Evolutionary conservation across 176 grass and related monocot species (phyloP).

Genomic region (Triticum urartu): DNA sequence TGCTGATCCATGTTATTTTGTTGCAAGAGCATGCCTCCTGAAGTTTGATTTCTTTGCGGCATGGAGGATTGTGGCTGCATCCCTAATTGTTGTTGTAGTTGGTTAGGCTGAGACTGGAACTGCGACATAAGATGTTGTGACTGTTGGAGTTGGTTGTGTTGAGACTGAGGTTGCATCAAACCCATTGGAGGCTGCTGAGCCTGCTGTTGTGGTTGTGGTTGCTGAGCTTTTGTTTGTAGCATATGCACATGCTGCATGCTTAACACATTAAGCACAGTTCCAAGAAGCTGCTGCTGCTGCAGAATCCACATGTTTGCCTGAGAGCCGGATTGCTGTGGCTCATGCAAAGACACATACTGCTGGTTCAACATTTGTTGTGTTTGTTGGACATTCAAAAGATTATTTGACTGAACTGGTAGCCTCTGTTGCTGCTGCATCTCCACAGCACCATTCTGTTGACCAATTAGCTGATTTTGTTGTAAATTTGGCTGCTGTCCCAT

Average conservation of each 20-base stretch:
- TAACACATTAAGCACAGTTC: conserved; percentile 47
- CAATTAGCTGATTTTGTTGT: conserved; percentile 57
- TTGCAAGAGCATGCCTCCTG: conserved; percentile 61
- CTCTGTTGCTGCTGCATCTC: conserved; percentile 76
- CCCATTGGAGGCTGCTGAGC: conserved; percentile 54
- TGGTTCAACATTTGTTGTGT: conserved; percentile 73
- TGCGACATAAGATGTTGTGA: conserved; percentile 70
- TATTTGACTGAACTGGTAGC: conserved; percentile 66
- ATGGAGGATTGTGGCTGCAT: conserved; percentile 46
- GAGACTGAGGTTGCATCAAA: conserved; percentile 59
- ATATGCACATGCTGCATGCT: conserved; percentile 57
- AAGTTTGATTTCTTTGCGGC: conserved; percentile 59
- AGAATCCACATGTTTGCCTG: conserved; percentile 63
- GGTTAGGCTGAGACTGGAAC: conserved; percentile 56
- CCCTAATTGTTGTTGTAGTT: conserved; percentile 53
- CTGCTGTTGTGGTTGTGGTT: conserved; percentile 58
- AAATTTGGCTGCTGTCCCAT: conserved; percentile 54
- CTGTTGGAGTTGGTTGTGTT: conserved; percentile 63
- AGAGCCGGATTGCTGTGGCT: conserved; percentile 47
- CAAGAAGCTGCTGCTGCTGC: conserved; percentile 62
- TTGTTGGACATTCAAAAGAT: conserved; percentile 74
- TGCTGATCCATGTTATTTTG: conserved; percentile 57
- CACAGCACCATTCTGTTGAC: conserved; percentile 53
- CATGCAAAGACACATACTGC: conserved; percentile 64
- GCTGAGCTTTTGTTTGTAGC: conserved; percentile 54